A percentile compares a stretch with the other conserved stretches of the same genome.
phyloP scores from a whole-genome alignment of 202 grass and related monocot genomes.

The Carex sylvatica region DNA sequence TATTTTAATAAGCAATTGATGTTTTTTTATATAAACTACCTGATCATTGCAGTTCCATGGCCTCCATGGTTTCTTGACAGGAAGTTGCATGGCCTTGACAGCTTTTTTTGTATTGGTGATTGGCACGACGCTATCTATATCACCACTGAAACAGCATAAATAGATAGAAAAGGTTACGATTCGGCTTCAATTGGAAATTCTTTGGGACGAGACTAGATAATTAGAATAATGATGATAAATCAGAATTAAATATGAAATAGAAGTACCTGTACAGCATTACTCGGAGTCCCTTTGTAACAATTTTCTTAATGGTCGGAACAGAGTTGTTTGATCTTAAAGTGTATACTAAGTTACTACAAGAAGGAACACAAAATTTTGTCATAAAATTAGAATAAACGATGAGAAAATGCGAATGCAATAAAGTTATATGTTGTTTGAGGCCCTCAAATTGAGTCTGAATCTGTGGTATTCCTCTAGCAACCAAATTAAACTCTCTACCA shows the following conservation, averaged over 20 bases:
- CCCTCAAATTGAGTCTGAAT: neutral
- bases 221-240: neutral
- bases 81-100: constrained; percentile 34
- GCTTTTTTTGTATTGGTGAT: constrained; percentile 39
- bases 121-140: constrained; percentile 39
- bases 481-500: neutral
- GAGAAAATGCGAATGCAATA: neutral
- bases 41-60: constrained; percentile 50
- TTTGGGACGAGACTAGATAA: neutral
- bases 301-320: constrained; percentile 39
- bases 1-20: neutral
- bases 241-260: neutral
- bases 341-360: constrained; percentile 13
- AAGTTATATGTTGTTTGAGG: neutral
- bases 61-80: constrained; percentile 31
- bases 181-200: neutral
- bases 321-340: neutral
- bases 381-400: neutral
- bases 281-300: constrained; percentile 27
- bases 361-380: neutral
- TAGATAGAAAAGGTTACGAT: neutral
- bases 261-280: constrained; percentile 60
- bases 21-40: constrained; percentile 18
- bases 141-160: constrained; percentile 35
- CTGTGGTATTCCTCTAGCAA: neutral